phyloP scores from a whole-genome alignment of 192 early-diverging fungal genomes.

The Linnemannia zychae region DNA sequence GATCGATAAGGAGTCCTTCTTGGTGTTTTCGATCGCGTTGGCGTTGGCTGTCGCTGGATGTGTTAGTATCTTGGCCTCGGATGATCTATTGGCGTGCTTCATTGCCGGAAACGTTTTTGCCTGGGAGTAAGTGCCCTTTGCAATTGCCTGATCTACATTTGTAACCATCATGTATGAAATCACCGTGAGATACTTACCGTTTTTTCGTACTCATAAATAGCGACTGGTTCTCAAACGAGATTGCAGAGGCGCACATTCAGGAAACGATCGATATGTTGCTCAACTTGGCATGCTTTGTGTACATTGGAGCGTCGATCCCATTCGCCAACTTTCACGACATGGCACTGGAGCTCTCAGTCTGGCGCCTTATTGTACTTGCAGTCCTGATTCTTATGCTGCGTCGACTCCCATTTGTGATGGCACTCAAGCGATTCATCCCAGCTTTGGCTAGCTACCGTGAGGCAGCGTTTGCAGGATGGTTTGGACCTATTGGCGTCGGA shows the following conservation, averaged over 20 bases:
- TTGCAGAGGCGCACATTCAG: slow-evolving; percentile 81
- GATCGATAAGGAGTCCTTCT: slow-evolving; percentile 85
- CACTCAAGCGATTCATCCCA: slow-evolving; percentile 71
- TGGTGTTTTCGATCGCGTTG: slow-evolving; percentile 81
- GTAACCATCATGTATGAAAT: not conserved
- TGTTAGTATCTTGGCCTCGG: slow-evolving; percentile 73
- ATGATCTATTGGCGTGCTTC: slow-evolving; percentile 77
- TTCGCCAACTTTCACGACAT: slow-evolving; percentile 74
- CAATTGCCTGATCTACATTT: not conserved
- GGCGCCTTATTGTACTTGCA: slow-evolving; percentile 72
- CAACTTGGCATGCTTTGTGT: slow-evolving; percentile 91
- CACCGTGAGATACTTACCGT: not conserved
- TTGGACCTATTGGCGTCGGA: slow-evolving; percentile 84
- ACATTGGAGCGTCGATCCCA: slow-evolving; percentile 84
- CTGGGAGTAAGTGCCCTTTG: slow-evolving; percentile 70
- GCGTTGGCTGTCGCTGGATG: slow-evolving; percentile 70
- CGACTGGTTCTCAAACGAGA: slow-evolving; percentile 89
- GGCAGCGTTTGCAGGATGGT: slow-evolving; percentile 89
- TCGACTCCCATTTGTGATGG: slow-evolving; percentile 76
- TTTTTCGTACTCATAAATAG: slow-evolving; percentile 16
- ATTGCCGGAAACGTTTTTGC: slow-evolving; percentile 78
- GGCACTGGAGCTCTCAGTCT: slow-evolving; percentile 65
- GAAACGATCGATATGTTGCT: slow-evolving; percentile 88
- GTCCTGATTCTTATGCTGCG: slow-evolving; percentile 75
- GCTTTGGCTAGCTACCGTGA: slow-evolving; percentile 76